Base-by-base conservation (phyloP, 176 grass and related monocot genomes). In the Bromus sterilis region DNA sequence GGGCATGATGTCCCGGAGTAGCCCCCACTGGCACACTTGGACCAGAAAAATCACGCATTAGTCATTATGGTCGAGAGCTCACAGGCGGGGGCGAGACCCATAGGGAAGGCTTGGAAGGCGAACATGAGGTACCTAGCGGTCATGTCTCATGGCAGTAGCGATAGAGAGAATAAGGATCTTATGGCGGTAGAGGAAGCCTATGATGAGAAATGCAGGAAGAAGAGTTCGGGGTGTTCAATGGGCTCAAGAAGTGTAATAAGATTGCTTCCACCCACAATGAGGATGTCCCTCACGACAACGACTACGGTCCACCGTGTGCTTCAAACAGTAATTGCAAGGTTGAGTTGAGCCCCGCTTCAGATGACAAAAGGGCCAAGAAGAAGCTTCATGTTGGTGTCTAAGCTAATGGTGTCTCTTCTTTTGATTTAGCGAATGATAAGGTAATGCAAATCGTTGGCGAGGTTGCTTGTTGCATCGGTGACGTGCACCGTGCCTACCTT, bases 231-330 rank as follows among this genome's bases (percentile, higher is more conserved):
- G 86, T 88, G 9, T 89, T 94, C 18, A 92, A 94, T 29, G 94
- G 91, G 61, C 84, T 94, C 58, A 97, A 92, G 80, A 97, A 89
- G 69, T 97, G 95, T 89, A 92, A 84, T 84, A 97, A 86, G 82
- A 56, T 20, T 0, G 80, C 69, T 9, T 31, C 6, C 7, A 83
- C 66, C 5, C 36, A 31, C 56, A 61, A 39, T 3, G 85, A 69
- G 31, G 88, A 94, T 20, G 83, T 11, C 41, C 30, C 36, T 32
- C 76, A 80, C 76, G 7, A 33, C 28, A n/a, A 21, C 28, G 78
- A 80, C n/a, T 46, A 35, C 36, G n/a, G 59, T 40, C 63, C 39
- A 23, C 75, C 68, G 12, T 59, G 81, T n/a, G 80, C 83, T 16
- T 89, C 86, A 0, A 79, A 82, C 74, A 86, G 70, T n/a, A 78